Conservation (phyloP, 116 monocot genomes). For the Posidonia oceanica region DNA sequence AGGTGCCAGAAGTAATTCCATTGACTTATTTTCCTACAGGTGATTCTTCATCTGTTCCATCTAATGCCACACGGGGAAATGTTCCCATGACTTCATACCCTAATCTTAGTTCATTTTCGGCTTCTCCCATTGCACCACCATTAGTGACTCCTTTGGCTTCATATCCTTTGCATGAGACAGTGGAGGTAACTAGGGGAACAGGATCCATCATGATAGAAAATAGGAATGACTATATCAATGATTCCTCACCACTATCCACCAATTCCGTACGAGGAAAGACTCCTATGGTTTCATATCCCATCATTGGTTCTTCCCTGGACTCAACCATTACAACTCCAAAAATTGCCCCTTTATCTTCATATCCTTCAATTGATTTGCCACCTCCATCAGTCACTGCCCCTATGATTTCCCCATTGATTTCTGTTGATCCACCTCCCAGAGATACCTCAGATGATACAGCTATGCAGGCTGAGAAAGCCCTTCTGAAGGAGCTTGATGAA, state of each 20-base stretch:
- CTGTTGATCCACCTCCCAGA: not conserved
- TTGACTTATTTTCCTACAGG: not conserved
- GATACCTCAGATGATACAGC: not conserved
- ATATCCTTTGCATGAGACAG: too few relatives aligned
- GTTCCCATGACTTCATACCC: not conserved
- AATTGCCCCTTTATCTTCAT: not conserved
- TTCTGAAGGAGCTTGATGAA: slow-evolving; percentile 66
- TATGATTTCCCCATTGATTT: not conserved
- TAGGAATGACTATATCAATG: not conserved
- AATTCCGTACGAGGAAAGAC: not conserved
- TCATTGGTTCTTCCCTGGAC: not conserved
- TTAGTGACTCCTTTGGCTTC: not conserved
- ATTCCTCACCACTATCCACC: not conserved
- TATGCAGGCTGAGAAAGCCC: slow-evolving; percentile 22
- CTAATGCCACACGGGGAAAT: not conserved
- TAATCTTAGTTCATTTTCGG: not conserved
- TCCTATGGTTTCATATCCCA: slow-evolving; percentile 1
- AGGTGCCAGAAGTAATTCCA: not conserved
- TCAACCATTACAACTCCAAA: not conserved
- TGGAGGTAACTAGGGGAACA: too few relatives aligned
- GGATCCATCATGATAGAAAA: too few relatives aligned
- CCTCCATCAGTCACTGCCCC: not conserved
- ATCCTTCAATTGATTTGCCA: not conserved
- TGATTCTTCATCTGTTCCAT: not conserved
- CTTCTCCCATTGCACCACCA: not conserved